Evolutionary conservation across 1,139 yeast genomes (phyloP), one percentile per base, ranked within the genome.

Genomic region (Yamadazyma mexicana): DNA sequence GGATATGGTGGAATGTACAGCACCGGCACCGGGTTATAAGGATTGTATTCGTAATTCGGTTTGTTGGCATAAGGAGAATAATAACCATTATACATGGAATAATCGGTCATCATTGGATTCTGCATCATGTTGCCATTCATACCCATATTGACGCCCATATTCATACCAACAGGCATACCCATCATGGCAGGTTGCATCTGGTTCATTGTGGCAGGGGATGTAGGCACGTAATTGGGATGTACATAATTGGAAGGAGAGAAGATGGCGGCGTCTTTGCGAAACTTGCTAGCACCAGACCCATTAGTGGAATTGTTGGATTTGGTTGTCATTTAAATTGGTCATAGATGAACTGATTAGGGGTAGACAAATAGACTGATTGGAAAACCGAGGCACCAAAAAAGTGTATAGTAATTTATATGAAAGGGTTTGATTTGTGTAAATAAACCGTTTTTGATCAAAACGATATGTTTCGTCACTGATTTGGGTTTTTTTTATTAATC

Each of bases 201-300:
- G 23, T 27, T 26, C 30, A 33, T 33, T 5, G 22, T 8, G 17
- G 26, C 12, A 23, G 33, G 40, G 26, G 39, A 38, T 31, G 37
- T 38, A 11, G 40, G 30, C 20, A 34, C 27, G 29, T 27, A 27
- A 17, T 17, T 38, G 11, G 44, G 37, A 30, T 35, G 40, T 27
- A 43, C 49, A 43, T 47, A 45, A 31, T 56, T 60, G 40, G 64
- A 54, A 10, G 75, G 75, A 16, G 66, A 62, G 44, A 69, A 69
- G 37, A 68, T 64, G 38, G 69, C 69, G 23, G 73, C 73, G 53
- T 67, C 73, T 36, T 68, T 62, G 48, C 73, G 69, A 50, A 69
- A 69, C 40, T 73, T 66, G 48, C 60, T 62, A 37, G 70, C 62
- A 17, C 71, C 69, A 34, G 64, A 33, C 11, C 44, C 42, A 37